phyloP scores from a whole-genome alignment of 2,329 filamentous ascomycete species.

The Hypomyces rosellus region DNA sequence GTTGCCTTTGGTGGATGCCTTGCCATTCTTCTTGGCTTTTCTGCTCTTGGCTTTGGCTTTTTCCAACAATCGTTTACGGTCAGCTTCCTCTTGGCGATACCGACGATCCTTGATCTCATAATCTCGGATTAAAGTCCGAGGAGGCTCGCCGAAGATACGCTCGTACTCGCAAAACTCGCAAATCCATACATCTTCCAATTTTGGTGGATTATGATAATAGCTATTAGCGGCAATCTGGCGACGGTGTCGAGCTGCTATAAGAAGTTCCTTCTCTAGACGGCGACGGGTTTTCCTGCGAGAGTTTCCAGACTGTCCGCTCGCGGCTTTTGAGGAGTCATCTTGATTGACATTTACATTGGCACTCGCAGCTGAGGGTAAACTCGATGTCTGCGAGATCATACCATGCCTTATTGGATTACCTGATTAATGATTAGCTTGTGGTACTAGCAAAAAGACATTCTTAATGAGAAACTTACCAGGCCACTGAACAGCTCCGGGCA shows the following conservation, averaged over 20 bases:
- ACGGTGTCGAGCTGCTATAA: constrained; percentile 68
- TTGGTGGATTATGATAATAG: constrained; percentile 68
- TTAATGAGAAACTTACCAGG: constrained; percentile 42
- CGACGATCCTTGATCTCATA: constrained; percentile 94
- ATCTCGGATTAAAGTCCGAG: constrained; percentile 75
- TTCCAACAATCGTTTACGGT: constrained; percentile 76
- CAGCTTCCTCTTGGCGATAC: constrained; percentile 75
- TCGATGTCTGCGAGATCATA: constrained; percentile 2
- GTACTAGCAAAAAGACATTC: not conserved
- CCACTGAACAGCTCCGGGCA: constrained; percentile 71
- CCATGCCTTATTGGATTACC: constrained; percentile 1
- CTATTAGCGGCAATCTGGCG: constrained; percentile 69
- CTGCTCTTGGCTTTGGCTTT: constrained; percentile 92
- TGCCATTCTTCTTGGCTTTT: constrained; percentile 78
- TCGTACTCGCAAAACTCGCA: constrained; percentile 99
- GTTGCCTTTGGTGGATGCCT: constrained; percentile 33
- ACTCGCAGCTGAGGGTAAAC: constrained; percentile 11
- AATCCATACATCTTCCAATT: constrained; percentile 75
- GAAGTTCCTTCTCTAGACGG: constrained; percentile 63
- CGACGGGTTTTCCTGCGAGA: constrained; percentile 55
- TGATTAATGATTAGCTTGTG: not conserved
- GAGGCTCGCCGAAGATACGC: constrained; percentile 83
- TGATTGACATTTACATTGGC: constrained; percentile 17
- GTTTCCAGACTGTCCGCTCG: constrained; percentile 22
- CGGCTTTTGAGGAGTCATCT: constrained; percentile 30